Percentiles rank a stretch among this genome's conserved stretches.
phyloP scores from a whole-genome alignment of 208 protist genomes.

The Trypanosoma caninum region DNA sequence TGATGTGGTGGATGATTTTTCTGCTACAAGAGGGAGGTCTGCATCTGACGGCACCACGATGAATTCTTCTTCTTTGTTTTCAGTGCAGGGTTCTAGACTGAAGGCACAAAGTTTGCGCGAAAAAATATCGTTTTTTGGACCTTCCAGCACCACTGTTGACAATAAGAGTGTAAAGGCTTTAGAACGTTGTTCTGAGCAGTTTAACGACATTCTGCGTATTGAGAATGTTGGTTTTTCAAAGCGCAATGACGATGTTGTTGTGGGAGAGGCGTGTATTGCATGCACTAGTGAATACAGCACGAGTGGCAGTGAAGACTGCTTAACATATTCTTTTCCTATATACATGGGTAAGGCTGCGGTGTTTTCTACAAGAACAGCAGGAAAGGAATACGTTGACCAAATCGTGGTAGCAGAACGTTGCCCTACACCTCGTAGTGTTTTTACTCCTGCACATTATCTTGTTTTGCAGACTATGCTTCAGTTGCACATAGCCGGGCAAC shows the following conservation, averaged over 20 bases:
- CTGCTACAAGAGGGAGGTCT: neutral
- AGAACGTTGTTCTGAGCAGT: conserved; percentile 27
- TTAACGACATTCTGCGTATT: conserved; percentile 50
- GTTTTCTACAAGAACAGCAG: neutral
- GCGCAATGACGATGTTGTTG: conserved; percentile 9
- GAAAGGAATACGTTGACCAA: neutral
- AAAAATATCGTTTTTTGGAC: neutral
- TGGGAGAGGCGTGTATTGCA: conserved; percentile 56
- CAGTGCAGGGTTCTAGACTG: neutral
- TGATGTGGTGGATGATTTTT: neutral
- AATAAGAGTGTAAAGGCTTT: neutral
- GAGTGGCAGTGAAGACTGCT: conserved; percentile 7
- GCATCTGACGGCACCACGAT: too few species aligned
- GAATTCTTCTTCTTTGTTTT: too few species aligned
- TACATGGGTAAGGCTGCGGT: conserved; percentile 38
- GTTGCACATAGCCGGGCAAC: conserved; percentile 58
- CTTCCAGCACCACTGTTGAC: neutral
- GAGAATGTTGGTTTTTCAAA: conserved; percentile 24
- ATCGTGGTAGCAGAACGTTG: conserved; percentile 23
- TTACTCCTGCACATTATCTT: conserved; percentile 64
- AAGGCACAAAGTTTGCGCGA: neutral
- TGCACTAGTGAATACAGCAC: too few species aligned
- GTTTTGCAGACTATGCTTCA: conserved; percentile 76
- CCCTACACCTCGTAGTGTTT: conserved; percentile 29
- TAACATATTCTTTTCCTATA: conserved; percentile 45